A percentile compares a stretch with the other conserved stretches of the same genome.
Conservation (phyloP, 495 filamentous ascomycete genomes). For the Aspergillus avenaceus region DNA sequence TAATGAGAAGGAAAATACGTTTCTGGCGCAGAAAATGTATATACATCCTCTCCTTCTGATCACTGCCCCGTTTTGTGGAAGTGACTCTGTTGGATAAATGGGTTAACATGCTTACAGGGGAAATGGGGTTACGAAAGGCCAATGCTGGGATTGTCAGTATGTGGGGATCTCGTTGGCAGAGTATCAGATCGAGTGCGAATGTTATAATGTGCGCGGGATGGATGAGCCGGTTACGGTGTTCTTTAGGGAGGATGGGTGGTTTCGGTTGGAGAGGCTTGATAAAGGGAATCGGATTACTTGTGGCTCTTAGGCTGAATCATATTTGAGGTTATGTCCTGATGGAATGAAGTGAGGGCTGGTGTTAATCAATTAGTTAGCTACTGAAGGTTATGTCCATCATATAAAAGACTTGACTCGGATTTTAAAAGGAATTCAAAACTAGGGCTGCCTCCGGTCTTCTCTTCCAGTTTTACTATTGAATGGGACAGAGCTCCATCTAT, state of each 20-base stretch:
- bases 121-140: neutral
- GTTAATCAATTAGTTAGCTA: too few relatives aligned
- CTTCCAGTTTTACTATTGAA: too few relatives aligned
- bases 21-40: neutral
- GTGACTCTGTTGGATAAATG: too few relatives aligned
- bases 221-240: neutral
- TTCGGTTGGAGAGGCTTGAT: neutral
- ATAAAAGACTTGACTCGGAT: too few relatives aligned
- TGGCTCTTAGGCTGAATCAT: too few relatives aligned
- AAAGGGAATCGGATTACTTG: too few relatives aligned
- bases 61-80: neutral
- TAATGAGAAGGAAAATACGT: neutral
- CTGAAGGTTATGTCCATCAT: too few relatives aligned
- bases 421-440: too few relatives aligned
- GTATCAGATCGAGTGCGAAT: neutral
- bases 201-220: neutral
- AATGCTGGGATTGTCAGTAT: neutral
- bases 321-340: too few relatives aligned
- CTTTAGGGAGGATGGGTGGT: neutral
- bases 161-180: neutral
- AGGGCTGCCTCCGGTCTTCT: too few relatives aligned
- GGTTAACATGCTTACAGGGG: neutral
- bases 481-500: too few relatives aligned
- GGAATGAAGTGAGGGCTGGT: too few relatives aligned
- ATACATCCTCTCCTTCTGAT: neutral